These are phyloP conservation scores for Magnusiomyces magnusii DNA, from an alignment of 1,139 yeast genomes.

Conservation along the genomic window DNA sequence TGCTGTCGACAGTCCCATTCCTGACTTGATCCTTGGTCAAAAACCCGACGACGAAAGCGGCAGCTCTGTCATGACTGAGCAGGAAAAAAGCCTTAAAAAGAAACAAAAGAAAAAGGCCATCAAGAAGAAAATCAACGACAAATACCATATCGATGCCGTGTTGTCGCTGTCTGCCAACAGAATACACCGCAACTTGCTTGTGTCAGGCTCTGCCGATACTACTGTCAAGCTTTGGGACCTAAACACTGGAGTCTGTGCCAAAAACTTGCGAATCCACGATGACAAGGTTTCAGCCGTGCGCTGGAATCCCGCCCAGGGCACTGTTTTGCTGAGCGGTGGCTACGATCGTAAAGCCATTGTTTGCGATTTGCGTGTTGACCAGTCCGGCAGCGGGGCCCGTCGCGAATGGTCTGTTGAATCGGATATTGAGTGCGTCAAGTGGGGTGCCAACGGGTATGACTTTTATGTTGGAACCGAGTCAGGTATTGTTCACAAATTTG, in stretches of 20 bases:
- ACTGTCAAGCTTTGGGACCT: constrained; percentile 96
- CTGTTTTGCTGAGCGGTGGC: constrained; percentile 84
- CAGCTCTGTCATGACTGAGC: constrained; percentile 33
- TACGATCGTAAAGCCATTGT: constrained; percentile 77
- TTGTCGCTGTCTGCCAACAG: constrained; percentile 79
- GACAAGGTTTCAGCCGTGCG: constrained; percentile 81
- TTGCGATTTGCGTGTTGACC: constrained; percentile 70
- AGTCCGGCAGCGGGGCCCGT: constrained; percentile 48
- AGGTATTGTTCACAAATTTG: constrained; percentile 87
- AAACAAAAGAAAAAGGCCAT: constrained; percentile 48
- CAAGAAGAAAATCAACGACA: constrained; percentile 47
- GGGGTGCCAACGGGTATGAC: constrained; percentile 55
- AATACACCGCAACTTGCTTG: constrained; percentile 74
- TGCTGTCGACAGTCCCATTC: constrained; percentile 87
- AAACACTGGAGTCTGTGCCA: constrained; percentile 61
- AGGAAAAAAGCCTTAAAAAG: constrained; percentile 34
- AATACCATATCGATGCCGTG: constrained; percentile 92
- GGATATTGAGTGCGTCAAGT: constrained; percentile 76
- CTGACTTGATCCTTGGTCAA: constrained; percentile 87
- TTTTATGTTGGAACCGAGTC: constrained; percentile 89
- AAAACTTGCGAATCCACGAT: constrained; percentile 45
- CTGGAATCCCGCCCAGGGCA: constrained; percentile 76
- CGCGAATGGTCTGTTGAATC: constrained; percentile 58
- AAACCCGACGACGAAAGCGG: constrained; percentile 46
- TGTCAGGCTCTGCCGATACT: constrained; percentile 91